These are phyloP conservation scores for Aspergillus leporis DNA, from an alignment of 495 filamentous ascomycete genomes.

Conservation along the genomic window DNA sequence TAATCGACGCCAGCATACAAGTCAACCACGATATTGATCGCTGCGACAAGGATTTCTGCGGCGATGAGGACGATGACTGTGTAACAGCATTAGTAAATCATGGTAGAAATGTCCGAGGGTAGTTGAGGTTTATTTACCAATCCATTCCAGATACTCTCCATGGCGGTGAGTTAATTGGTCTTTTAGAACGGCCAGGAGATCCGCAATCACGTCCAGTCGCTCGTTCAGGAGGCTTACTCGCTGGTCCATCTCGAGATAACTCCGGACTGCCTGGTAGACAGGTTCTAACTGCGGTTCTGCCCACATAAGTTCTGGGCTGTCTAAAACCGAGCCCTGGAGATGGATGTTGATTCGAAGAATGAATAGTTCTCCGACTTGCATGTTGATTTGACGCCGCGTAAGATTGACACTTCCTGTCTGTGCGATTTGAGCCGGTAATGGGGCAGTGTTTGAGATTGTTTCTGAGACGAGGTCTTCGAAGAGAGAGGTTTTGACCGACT, in stretches of 20 bases:
- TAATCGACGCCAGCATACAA: constrained; percentile 82
- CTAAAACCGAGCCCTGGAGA: constrained; percentile 94
- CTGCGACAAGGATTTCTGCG: constrained; percentile 91
- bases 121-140: constrained; percentile 58
- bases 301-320: constrained; percentile 98
- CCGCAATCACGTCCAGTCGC: constrained; percentile 87
- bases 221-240: constrained; percentile 88
- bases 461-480: constrained; percentile 95
- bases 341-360: constrained; percentile 97
- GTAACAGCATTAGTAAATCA: constrained; percentile 11
- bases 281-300: constrained; percentile 95
- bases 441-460: constrained; percentile 86
- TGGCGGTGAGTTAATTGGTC: constrained; percentile 97
- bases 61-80: constrained; percentile 92
- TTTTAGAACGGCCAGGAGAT: constrained; percentile 90
- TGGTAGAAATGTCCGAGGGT: not conserved
- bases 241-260: constrained; percentile 97
- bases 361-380: constrained; percentile 97
- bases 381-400: constrained; percentile 84
- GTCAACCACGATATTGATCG: constrained; percentile 94
- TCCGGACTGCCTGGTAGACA: constrained; percentile 89
- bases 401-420: constrained; percentile 87
- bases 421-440: constrained; percentile 87
- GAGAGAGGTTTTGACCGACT: constrained; percentile 94
- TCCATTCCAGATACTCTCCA: constrained; percentile 94